Evolutionary conservation across 2,329 filamentous ascomycete species (phyloP).

Genomic region (Verruconis gallopava): DNA sequence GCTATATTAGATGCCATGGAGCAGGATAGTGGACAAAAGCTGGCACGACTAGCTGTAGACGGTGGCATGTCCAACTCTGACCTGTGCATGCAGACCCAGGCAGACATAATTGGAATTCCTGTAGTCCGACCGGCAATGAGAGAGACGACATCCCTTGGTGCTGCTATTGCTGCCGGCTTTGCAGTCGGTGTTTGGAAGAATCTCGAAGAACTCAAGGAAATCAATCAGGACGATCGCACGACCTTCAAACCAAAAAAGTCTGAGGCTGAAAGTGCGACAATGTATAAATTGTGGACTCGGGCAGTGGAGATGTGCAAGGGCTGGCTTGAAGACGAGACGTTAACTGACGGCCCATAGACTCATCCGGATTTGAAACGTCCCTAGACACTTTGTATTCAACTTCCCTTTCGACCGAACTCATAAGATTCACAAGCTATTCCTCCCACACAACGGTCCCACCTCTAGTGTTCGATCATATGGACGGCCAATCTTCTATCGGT

Average conservation of each 20-base stretch:
- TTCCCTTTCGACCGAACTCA: not conserved
- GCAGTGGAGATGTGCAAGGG: conserved; percentile 69
- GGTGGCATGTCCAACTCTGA: conserved; percentile 83
- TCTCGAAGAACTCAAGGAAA: conserved; percentile 58
- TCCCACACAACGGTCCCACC: no score
- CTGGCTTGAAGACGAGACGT: conserved; percentile 45
- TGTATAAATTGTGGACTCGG: conserved; percentile 61
- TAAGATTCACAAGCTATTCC: not conserved
- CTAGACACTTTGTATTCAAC: not conserved
- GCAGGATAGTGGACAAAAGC: conserved; percentile 63
- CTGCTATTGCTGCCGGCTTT: conserved; percentile 80
- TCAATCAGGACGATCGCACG: conserved; percentile 57
- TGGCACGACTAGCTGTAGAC: conserved; percentile 68
- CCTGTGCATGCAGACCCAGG: conserved; percentile 84
- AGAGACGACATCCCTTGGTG: conserved; percentile 79
- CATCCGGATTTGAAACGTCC: not conserved
- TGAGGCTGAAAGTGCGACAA: conserved; percentile 42
- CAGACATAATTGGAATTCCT: conserved; percentile 71
- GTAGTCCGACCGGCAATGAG: conserved; percentile 79
- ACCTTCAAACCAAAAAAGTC: conserved; percentile 57
- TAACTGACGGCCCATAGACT: not conserved
- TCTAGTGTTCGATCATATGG: no score
- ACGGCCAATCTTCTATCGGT: no score
- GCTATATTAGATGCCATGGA: conserved; percentile 89
- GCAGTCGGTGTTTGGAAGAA: conserved; percentile 67